phyloP scores from a whole-genome alignment of 2,329 filamentous ascomycete genomes.

The Aspergillus arachidicola region DNA sequence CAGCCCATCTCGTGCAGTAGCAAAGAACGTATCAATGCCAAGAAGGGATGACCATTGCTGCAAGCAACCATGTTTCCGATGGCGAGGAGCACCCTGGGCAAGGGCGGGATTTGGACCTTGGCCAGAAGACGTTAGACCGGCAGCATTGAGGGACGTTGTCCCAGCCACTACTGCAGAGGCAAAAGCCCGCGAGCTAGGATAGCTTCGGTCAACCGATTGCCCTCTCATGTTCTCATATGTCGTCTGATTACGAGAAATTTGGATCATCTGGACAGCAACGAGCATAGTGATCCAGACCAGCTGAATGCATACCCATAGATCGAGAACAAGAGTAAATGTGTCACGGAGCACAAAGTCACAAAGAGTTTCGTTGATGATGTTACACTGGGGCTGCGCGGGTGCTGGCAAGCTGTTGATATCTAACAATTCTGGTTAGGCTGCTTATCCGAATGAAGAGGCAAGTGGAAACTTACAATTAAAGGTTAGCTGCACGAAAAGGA shows the following conservation, averaged over 20 bases:
- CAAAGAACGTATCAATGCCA: slow-evolving; percentile 90
- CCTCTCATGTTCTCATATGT: slow-evolving; percentile 97
- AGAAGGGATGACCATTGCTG: slow-evolving; percentile 81
- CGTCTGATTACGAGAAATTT: slow-evolving; percentile 89
- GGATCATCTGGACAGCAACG: slow-evolving; percentile 87
- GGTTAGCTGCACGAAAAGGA: slow-evolving; percentile 70
- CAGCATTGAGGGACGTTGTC: slow-evolving; percentile 64
- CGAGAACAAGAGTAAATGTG: slow-evolving; percentile 78
- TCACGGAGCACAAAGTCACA: slow-evolving; percentile 80
- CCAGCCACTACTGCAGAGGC: slow-evolving; percentile 72
- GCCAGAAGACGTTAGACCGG: slow-evolving; percentile 68
- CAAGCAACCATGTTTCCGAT: slow-evolving; percentile 62
- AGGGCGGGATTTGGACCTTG: slow-evolving; percentile 63
- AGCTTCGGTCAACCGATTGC: slow-evolving; percentile 61
- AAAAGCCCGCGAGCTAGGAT: slow-evolving; percentile 60
- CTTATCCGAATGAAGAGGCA: not conserved
- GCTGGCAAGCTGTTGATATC: slow-evolving; percentile 65
- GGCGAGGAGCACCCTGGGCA: slow-evolving; percentile 51
- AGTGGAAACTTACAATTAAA: slow-evolving; percentile 65
- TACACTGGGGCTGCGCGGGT: slow-evolving; percentile 61
- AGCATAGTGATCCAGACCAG: slow-evolving; percentile 98
- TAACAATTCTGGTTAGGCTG: slow-evolving; percentile 33
- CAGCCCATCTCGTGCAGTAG: slow-evolving; percentile 79
- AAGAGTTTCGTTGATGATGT: slow-evolving; percentile 71
- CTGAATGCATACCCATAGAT: slow-evolving; percentile 79